Conservation (phyloP, 371 early-diverging fungal genomes). For the Chytridium lagenaria region DNA sequence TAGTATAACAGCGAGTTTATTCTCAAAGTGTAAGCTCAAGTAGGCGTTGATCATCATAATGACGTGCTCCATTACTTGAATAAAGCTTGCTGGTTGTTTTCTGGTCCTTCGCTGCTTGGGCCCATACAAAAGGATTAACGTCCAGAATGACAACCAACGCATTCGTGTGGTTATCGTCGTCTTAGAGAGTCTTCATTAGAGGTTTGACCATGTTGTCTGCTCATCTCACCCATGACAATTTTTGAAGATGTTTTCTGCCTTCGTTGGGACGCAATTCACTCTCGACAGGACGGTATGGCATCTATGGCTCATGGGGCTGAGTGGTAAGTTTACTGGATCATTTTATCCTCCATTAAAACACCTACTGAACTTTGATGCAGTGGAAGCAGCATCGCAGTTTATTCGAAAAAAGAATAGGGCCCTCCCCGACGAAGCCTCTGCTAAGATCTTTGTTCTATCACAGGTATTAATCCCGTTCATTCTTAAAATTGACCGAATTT, state of each 20-base stretch:
- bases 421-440: background rate
- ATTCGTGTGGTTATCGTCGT: slow-evolving; percentile 19
- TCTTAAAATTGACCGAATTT: background rate
- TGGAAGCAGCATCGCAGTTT: background rate
- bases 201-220: background rate
- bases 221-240: slow-evolving; percentile 3
- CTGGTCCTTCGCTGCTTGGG: slow-evolving; percentile 25
- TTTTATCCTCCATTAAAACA: background rate
- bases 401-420: slow-evolving; percentile 2
- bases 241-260: slow-evolving; percentile 9
- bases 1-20: slow-evolving; percentile 80
- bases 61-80: slow-evolving; percentile 75
- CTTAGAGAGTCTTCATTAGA: background rate
- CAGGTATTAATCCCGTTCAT: slow-evolving; percentile 23
- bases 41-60: slow-evolving; percentile 88
- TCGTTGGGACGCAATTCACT: background rate
- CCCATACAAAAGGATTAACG: slow-evolving; percentile 41
- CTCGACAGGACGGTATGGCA: slow-evolving; percentile 35
- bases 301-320: slow-evolving; percentile 45
- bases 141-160: slow-evolving; percentile 40
- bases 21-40: slow-evolving; percentile 82
- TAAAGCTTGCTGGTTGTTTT: slow-evolving; percentile 44
- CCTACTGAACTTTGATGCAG: background rate
- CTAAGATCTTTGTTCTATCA: slow-evolving; percentile 24
- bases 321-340: slow-evolving; percentile 26